Evolutionary conservation across 2,329 filamentous ascomycete species (phyloP).

Genomic region (Xenoacremonium recifei): DNA sequence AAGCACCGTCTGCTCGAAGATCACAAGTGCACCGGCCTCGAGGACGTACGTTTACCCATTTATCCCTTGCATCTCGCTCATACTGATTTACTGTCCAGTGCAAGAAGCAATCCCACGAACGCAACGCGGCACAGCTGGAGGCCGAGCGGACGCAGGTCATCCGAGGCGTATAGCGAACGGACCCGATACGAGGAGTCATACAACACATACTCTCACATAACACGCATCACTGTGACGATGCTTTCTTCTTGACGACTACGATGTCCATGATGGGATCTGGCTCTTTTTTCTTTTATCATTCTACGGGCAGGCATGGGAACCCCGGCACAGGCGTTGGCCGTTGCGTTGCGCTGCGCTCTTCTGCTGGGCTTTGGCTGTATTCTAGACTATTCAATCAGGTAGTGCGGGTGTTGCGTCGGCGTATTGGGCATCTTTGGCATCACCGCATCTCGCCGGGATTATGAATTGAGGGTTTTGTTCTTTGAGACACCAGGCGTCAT

Average conservation of each 20-base stretch:
- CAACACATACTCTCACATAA: too few species aligned
- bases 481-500: conserved; percentile 7
- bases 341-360: too few species aligned
- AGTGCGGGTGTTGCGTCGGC: conserved; percentile 22
- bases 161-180: conserved; percentile 68
- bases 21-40: conserved; percentile 87
- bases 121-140: conserved; percentile 90
- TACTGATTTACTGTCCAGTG: conserved; percentile 51
- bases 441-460: conserved; percentile 16
- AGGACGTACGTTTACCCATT: conserved; percentile 64
- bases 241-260: conserved; percentile 20
- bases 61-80: neutral
- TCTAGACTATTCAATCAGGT: conserved; percentile 15
- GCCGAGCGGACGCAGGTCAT: conserved; percentile 91
- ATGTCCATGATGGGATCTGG: conserved; percentile 23
- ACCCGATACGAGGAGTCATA: conserved; percentile 19
- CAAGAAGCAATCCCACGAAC: conserved; percentile 94
- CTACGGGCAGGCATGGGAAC: conserved; percentile 15
- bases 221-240: conserved; percentile 4
- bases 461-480: conserved; percentile 18
- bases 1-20: conserved; percentile 93
- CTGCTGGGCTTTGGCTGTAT: too few species aligned
- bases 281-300: too few species aligned
- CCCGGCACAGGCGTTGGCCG: conserved; percentile 20
- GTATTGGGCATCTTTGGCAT: conserved; percentile 23